Percentiles rank a stretch among this genome's conserved stretches.
phyloP scores from a whole-genome alignment of 495 filamentous ascomycete genomes.

The Annulohypoxylon nitens region DNA sequence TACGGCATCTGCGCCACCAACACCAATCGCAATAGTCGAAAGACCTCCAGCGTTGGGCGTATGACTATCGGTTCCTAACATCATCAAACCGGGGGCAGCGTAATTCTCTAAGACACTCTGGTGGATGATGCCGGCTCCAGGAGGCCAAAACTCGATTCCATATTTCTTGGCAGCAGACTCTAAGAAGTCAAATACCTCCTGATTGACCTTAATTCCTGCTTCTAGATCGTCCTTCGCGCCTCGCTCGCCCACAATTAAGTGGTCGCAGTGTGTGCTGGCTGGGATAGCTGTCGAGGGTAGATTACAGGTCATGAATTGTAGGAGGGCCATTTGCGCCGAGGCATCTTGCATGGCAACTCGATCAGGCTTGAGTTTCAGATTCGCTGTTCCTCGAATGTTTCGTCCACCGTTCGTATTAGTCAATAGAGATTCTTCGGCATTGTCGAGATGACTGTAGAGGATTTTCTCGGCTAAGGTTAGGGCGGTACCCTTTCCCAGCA shows the following conservation, averaged over 20 bases:
- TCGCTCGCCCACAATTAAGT: constrained; percentile 95
- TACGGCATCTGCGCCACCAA: constrained; percentile 96
- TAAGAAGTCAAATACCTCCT: constrained; percentile 97
- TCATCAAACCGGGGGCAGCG: constrained; percentile 96
- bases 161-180: constrained; percentile 96
- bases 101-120: constrained; percentile 99
- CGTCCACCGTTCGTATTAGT: constrained; percentile 83
- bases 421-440: constrained; percentile 85
- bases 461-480: constrained; percentile 98
- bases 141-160: constrained; percentile 98
- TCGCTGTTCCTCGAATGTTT: constrained; percentile 85
- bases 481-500: constrained; percentile 73
- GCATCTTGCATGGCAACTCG: constrained; percentile 99
- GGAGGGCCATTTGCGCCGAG: constrained; percentile 95
- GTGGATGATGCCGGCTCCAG: constrained; percentile 98
- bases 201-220: constrained; percentile 88
- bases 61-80: constrained; percentile 99
- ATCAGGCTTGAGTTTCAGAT: constrained; percentile 97
- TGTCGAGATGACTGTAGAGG: constrained; percentile 93
- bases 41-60: constrained; percentile 96
- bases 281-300: constrained; percentile 93
- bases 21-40: constrained; percentile 95
- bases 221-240: constrained; percentile 91
- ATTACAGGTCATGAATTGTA: constrained; percentile 99
- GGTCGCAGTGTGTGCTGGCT: constrained; percentile 98